phyloP scores from a whole-genome alignment of 2,329 filamentous ascomycete species.

The Herpotrichia juniperi region DNA sequence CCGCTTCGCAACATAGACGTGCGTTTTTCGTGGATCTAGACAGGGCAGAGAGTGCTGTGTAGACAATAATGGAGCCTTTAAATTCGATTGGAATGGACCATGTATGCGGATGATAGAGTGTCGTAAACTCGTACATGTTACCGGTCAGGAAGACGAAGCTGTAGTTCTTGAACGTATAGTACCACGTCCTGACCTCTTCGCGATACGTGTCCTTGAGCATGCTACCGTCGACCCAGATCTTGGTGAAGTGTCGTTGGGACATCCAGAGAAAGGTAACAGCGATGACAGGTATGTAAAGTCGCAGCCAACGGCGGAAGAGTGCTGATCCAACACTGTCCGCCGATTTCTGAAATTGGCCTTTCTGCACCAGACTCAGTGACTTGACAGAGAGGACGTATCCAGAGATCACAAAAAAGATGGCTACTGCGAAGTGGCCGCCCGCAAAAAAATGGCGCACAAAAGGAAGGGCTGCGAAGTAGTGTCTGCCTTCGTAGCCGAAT shows the following conservation, averaged over 20 bases:
- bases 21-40: slow-evolving; percentile 61
- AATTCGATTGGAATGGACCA: slow-evolving; percentile 49
- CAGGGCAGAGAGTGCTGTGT: slow-evolving; percentile 63
- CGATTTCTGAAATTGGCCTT: slow-evolving; percentile 46
- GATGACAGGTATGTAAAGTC: slow-evolving; percentile 60
- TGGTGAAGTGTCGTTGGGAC: slow-evolving; percentile 56
- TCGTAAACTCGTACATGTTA: slow-evolving; percentile 62
- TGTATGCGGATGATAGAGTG: slow-evolving; percentile 36
- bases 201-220: slow-evolving; percentile 55
- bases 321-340: slow-evolving; percentile 55
- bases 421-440: slow-evolving; percentile 57
- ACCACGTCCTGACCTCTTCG: slow-evolving; percentile 37
- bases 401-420: slow-evolving; percentile 60
- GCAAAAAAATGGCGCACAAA: slow-evolving; percentile 57
- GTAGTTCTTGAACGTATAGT: slow-evolving; percentile 63
- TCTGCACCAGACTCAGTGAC: slow-evolving; percentile 51
- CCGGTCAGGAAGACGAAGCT: slow-evolving; percentile 69
- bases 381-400: slow-evolving; percentile 60
- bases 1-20: slow-evolving; percentile 60
- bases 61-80: slow-evolving; percentile 68
- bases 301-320: slow-evolving; percentile 58
- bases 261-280: slow-evolving; percentile 61
- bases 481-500: slow-evolving; percentile 37
- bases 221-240: slow-evolving; percentile 49
- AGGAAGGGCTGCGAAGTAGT: slow-evolving; percentile 47